A percentile compares a stretch with the other conserved stretches of the same genome.
phyloP scores from a whole-genome alignment of 441 rosid genomes.

The Syzygium syzygioides region DNA sequence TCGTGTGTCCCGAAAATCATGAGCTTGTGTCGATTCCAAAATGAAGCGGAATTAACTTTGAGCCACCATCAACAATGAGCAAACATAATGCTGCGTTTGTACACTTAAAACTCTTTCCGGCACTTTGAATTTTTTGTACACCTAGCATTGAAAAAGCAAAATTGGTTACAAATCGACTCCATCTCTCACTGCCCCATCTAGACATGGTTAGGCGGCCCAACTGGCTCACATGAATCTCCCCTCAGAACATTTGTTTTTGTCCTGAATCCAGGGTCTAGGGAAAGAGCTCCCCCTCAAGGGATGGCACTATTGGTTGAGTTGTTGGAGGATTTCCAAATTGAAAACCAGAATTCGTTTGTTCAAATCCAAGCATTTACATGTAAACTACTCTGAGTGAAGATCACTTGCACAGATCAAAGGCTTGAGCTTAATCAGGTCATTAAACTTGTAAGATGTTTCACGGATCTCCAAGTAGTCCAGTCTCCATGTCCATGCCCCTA shows the following conservation, averaged over 20 bases:
- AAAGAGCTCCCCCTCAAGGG: background rate
- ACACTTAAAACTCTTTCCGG: background rate
- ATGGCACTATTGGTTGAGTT: background rate
- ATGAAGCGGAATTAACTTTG: background rate
- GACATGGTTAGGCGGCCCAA: background rate
- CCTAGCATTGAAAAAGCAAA: background rate
- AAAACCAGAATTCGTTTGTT: background rate
- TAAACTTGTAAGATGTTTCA: background rate
- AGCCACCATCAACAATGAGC: background rate
- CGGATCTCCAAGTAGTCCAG: fast-evolving
- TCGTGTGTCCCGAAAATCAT: background rate
- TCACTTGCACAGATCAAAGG: background rate
- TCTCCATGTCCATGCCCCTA: background rate
- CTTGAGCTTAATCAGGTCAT: background rate
- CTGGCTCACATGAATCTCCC: background rate
- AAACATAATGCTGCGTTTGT: background rate
- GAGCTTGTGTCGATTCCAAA: background rate
- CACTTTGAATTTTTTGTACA: background rate
- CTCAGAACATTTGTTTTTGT: background rate
- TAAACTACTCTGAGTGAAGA: background rate
- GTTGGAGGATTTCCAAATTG: background rate
- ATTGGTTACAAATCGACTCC: background rate
- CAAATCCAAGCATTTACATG: background rate
- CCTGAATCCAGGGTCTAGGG: background rate
- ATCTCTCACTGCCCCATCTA: background rate